Evolutionary conservation across 2,329 filamentous ascomycete species (phyloP).

Genomic region (Diplocarpon rosae): DNA sequence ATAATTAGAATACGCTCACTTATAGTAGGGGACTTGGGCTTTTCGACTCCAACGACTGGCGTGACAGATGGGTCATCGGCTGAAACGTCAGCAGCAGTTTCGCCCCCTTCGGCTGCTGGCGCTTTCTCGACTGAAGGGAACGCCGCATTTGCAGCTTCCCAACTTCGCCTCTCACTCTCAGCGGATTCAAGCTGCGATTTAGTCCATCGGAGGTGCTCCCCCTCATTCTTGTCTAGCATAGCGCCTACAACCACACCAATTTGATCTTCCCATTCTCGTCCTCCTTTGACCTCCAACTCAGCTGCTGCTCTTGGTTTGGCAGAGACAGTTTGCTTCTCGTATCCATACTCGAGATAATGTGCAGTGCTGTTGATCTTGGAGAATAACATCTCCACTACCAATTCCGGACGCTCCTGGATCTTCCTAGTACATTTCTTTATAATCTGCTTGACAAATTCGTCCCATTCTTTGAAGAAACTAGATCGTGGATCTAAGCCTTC

Average conservation of each 20-base stretch:
- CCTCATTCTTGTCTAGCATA: constrained; percentile 68
- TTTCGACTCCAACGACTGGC: constrained; percentile 23
- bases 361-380: constrained; percentile 78
- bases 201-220: constrained; percentile 70
- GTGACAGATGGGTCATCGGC: neutral
- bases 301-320: constrained; percentile 60
- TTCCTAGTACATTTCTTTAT: constrained; percentile 74
- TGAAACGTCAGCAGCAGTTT: neutral
- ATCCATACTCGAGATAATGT: constrained; percentile 83
- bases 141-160: constrained; percentile 62
- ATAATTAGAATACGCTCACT: constrained; percentile 33
- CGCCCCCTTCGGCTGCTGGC: constrained; percentile 26
- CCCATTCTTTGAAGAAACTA: constrained; percentile 75
- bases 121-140: constrained; percentile 36
- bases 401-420: constrained; percentile 71
- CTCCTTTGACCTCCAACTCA: constrained; percentile 71
- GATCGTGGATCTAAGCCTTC: constrained; percentile 58
- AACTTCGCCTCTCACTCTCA: constrained; percentile 61
- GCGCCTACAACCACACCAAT: constrained; percentile 71
- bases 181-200: constrained; percentile 60
- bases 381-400: constrained; percentile 88
- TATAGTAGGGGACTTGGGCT: constrained; percentile 37
- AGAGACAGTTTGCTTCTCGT: constrained; percentile 64
- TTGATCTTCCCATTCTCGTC: constrained; percentile 50
- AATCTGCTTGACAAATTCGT: constrained; percentile 76